Percentiles rank a stretch among this genome's conserved stretches.
Conservation (phyloP, 805 yeast genomes). For the Pichia occidentalis region DNA sequence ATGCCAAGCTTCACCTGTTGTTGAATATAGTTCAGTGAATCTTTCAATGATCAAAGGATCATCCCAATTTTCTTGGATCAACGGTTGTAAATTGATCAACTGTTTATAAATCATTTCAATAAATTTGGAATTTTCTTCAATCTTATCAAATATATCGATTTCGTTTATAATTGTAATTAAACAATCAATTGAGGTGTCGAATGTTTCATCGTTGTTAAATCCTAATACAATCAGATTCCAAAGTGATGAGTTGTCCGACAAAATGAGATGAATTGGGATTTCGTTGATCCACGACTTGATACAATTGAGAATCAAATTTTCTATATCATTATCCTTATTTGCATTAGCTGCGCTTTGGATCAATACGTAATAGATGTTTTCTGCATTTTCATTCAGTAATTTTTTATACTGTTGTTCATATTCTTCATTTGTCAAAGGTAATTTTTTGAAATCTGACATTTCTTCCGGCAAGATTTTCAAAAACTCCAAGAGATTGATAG, state of each 20-base stretch:
- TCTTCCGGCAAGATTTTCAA: constrained; percentile 90
- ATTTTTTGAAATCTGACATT: constrained; percentile 64
- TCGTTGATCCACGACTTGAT: constrained; percentile 89
- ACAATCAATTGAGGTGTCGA: constrained; percentile 84
- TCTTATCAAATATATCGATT: constrained; percentile 67
- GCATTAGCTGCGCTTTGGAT: constrained; percentile 37
- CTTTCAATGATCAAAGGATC: constrained; percentile 65
- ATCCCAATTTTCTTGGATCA: constrained; percentile 41
- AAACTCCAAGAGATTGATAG: constrained; percentile 61
- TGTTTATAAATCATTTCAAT: constrained; percentile 41
- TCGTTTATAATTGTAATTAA: constrained; percentile 75
- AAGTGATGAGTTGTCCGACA: constrained; percentile 51
- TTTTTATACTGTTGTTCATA: constrained; percentile 56
- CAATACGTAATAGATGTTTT: constrained; percentile 58
- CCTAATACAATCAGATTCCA: constrained; percentile 64
- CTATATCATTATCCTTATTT: constrained; percentile 28
- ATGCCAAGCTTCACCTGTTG: constrained; percentile 96
- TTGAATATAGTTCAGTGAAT: constrained; percentile 71
- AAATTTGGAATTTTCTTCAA: constrained; percentile 42
- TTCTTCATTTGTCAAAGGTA: constrained; percentile 79
- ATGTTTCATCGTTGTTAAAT: constrained; percentile 50
- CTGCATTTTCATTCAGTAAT: constrained; percentile 61
- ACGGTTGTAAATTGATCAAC: constrained; percentile 53
- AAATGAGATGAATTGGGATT: constrained; percentile 64
- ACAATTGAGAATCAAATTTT: constrained; percentile 57